Evolutionary conservation across 768 basidiomycete genomes (phyloP), one percentile per base, ranked within the genome.

Genomic region (Imleria badia): DNA sequence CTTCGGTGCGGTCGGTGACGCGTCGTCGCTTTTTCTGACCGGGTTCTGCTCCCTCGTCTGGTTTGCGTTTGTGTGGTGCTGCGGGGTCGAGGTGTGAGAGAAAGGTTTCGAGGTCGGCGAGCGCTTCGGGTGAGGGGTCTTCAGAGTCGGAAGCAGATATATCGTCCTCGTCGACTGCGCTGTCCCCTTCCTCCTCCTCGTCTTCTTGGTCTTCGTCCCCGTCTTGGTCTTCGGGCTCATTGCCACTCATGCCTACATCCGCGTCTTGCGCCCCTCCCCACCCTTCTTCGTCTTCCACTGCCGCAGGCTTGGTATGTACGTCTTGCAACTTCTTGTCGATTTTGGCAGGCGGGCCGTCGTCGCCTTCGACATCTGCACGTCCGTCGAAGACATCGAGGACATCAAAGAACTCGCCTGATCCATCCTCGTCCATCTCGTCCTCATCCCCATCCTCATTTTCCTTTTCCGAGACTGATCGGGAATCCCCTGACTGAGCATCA

Each of bases 1-100:
- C 83, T 63, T 91, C 87, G 3, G 86, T 92, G 47, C 81, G 81
- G 63, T 94, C 92, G 51, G 80, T 73, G 48, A 93, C 65, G 1
- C 82, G 72, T 11, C 76, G 69, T 34, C 89, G 82, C 66, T 87
- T 89, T 48, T 76, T 73, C 15, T 70, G 66, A 35, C 65, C 68
- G 6, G 65, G 58, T 14, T 66, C 68, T 6, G 33, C n/a, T 7
- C 56, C 51, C 14, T 62, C 60, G 9, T 65, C 71, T 6, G 60
- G 64, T 51, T 59, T 66, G 54, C 92, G 84, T 72, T 94, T 93
- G 59, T 81, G 80, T 13, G 81, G 68, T 5, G 74, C 67, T 7
- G 82, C 69, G 1, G 70, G 57, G 54, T 86, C 84, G 45, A 96
- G 81, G 15, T 71, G 77, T 0, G 85, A 81, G 43, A 97, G 83